A percentile compares a stretch with the other conserved stretches of the same genome.
Conservation (phyloP, 2,329 filamentous ascomycete species). For the Fusarium sterilihyphosum region DNA sequence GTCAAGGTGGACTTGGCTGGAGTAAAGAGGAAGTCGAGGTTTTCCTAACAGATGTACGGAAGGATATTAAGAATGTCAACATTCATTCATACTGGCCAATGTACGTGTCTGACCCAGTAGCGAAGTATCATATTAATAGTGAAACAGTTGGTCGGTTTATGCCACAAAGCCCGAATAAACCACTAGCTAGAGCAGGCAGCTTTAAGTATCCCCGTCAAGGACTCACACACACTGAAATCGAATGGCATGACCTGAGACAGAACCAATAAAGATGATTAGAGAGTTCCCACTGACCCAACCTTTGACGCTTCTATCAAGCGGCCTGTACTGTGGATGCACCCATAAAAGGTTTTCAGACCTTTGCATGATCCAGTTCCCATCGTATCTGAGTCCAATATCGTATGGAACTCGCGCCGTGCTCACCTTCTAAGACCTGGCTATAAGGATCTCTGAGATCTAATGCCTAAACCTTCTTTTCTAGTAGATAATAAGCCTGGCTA, state of each 20-base stretch:
- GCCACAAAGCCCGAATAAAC: not conserved
- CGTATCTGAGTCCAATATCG: not conserved
- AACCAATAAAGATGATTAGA: not conserved
- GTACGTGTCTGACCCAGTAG: accelerated
- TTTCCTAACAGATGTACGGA: not conserved
- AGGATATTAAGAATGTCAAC: not conserved
- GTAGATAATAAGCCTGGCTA: too few species aligned
- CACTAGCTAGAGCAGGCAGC: not conserved
- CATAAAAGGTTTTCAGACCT: not conserved
- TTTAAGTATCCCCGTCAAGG: accelerated
- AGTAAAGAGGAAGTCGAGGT: not conserved
- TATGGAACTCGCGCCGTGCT: not conserved
- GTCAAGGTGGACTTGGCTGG: not conserved
- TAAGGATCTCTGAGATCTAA: too few species aligned
- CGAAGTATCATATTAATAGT: accelerated
- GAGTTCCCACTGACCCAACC: not conserved
- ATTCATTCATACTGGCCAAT: conserved; percentile 1
- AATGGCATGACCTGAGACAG: not conserved
- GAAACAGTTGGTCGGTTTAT: not conserved
- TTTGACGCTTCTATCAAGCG: not conserved
- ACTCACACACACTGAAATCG: accelerated
- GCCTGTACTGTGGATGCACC: not conserved
- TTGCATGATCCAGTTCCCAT: not conserved
- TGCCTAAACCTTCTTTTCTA: too few species aligned
- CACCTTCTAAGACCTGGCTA: too few species aligned